A percentile compares a stretch with the other conserved stretches of the same genome.
phyloP scores from a whole-genome alignment of 805 yeast genomes.

The Wickerhamomyces chaumierensis region DNA sequence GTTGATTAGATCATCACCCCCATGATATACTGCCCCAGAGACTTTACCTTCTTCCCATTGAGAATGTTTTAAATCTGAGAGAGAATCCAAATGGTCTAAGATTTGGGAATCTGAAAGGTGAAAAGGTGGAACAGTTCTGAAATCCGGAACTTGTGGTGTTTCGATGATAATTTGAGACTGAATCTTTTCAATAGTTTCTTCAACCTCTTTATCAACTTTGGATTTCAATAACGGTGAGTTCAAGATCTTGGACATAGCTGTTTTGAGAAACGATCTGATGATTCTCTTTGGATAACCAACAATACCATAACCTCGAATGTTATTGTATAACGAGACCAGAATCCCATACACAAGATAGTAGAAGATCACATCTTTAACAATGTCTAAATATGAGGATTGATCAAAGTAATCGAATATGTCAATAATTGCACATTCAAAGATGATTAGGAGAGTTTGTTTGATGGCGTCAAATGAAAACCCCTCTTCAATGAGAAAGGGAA shows the following conservation, averaged over 20 bases:
- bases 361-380: not conserved
- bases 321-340: constrained; percentile 2
- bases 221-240: constrained; percentile 35
- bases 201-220: constrained; percentile 53
- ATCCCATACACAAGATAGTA: not conserved
- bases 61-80: constrained; percentile 45
- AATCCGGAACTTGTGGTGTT: constrained; percentile 33
- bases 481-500: too few species aligned
- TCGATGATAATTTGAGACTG: constrained; percentile 50
- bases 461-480: too few species aligned
- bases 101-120: constrained; percentile 46
- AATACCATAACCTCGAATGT: constrained; percentile 29
- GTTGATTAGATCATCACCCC: constrained; percentile 66
- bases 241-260: constrained; percentile 23
- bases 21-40: constrained; percentile 95
- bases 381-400: not conserved
- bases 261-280: constrained; percentile 8
- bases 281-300: constrained; percentile 17
- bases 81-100: constrained; percentile 35
- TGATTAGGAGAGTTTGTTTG: not conserved
- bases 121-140: constrained; percentile 39
- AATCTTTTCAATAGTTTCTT: constrained; percentile 32
- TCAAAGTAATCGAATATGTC: too few species aligned
- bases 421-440: not conserved
- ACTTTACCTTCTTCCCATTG: constrained; percentile 81